Base-by-base conservation (phyloP, 2,329 filamentous ascomycete species). In the Cercospora sp. region DNA sequence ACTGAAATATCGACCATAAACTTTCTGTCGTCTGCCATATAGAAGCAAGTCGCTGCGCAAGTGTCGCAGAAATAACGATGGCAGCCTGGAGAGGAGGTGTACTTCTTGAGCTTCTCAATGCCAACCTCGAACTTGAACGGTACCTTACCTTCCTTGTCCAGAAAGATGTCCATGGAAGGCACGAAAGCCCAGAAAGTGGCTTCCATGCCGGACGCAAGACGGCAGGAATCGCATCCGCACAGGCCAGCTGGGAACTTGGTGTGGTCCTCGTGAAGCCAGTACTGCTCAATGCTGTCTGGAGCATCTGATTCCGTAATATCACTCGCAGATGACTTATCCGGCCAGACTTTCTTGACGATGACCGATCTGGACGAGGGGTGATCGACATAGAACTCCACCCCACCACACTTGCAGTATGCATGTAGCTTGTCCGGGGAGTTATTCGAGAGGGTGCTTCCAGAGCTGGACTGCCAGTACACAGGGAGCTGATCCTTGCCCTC, bases 141-240 rank as follows among this genome's bases (percentile, higher is more conserved):
- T 1, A 63, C 18, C 31, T 69, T 63, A 31, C 75, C 75, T n/a
- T 70, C 71, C 10, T 68, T 57, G 65, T 77, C 76, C 2, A 74
- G 80, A 18, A 81, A 77, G 63, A 91, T 87, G 72, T 89, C 88
- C 1, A 79, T 76, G n/a, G 82, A 81, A 0, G 88, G 88, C 0
- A 91, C 79, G 73, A 91, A 92, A 0, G 87, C 83, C 89, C 89
- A 92, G 0, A 85, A 80, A 72, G 90, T 85, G 58, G 91, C 84
- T 65, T 90, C 87, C 70, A 87, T 89, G 3, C 89, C 89, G 0
- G 86, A 84, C 0, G 80, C 78, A 3, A 88, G 79, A 5, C 89
- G 86, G 75, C 90, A 92, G 2, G 87, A 86, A 5, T 79, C 82
- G 76, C 90, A 92, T 1, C 84, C 82, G 73, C 89, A 91, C 7